Percentiles rank a stretch among this genome's conserved stretches.
Conservation (phyloP, 805 yeast genomes). For the Candida caryicola region DNA sequence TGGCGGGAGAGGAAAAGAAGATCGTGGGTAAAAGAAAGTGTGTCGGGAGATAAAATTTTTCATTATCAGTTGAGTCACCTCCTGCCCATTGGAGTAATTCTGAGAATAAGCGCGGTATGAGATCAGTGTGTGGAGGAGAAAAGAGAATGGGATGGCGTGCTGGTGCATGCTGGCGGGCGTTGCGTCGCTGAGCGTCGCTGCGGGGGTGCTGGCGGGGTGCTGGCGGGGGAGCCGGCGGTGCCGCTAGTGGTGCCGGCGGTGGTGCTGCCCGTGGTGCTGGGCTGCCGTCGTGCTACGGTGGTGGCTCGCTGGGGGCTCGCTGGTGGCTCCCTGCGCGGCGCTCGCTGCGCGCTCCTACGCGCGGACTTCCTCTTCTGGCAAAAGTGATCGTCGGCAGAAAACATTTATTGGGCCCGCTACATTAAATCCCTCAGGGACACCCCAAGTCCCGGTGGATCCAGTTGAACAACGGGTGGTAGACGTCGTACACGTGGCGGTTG, state of each 20-base stretch:
- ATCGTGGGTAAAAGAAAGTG: not conserved
- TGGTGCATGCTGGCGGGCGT: too few relatives aligned
- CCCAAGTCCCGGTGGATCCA: conserved; percentile 30
- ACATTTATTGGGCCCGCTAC: not conserved
- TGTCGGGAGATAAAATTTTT: conserved; percentile 5
- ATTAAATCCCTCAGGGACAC: not conserved
- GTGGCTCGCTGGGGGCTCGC: too few relatives aligned
- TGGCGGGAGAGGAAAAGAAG: conserved; percentile 2
- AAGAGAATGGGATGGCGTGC: too few relatives aligned
- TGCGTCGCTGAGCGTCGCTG: not conserved
- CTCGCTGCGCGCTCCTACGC: too few relatives aligned
- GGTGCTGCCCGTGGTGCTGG: too few relatives aligned
- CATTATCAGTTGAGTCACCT: conserved; percentile 12
- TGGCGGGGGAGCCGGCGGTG: not conserved
- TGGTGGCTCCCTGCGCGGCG: too few relatives aligned
- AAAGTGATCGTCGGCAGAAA: too few relatives aligned
- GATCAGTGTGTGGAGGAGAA: conserved; percentile 22
- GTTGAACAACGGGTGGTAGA: conserved; percentile 25
- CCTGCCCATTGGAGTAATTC: conserved; percentile 30
- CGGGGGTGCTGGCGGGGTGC: not conserved
- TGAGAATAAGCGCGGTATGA: conserved; percentile 39
- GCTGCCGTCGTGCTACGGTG: too few relatives aligned
- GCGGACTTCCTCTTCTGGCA: too few relatives aligned
- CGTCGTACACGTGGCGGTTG: conserved; percentile 13
- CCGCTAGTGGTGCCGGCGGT: too few relatives aligned